A percentile compares a stretch with the other conserved stretches of the same genome.
Evolutionary conservation across 116 monocot species (phyloP).

Genomic region (Posidonia oceanica): DNA sequence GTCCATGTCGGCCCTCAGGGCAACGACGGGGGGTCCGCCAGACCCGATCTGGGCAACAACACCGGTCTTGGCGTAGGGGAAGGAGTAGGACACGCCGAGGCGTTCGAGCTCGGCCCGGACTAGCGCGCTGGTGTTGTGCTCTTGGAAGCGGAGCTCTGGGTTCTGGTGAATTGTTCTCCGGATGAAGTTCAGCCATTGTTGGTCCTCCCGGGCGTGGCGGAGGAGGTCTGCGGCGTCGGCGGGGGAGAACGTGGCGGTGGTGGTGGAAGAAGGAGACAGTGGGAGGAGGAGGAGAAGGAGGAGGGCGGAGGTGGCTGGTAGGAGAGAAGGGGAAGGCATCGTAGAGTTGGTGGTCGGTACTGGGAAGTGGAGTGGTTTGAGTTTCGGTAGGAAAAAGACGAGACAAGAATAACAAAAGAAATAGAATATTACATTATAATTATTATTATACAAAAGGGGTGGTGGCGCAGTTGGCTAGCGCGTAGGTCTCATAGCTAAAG

Average conservation of each 20-base stretch:
- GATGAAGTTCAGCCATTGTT: slow-evolving; percentile 31
- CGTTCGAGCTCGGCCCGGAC: slow-evolving; percentile 60
- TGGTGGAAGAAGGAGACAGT: slow-evolving; percentile 2
- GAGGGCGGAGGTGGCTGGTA: background rate
- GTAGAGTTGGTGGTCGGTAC: background rate
- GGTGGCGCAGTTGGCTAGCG: slow-evolving; percentile 99
- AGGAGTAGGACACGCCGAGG: slow-evolving; percentile 49
- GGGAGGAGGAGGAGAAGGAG: background rate
- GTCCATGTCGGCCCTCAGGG: slow-evolving; percentile 92
- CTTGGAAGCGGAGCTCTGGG: slow-evolving; percentile 81
- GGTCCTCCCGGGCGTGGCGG: slow-evolving; percentile 25
- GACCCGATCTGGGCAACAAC: slow-evolving; percentile 58
- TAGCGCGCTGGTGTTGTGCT: slow-evolving; percentile 67
- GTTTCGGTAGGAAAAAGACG: too few relatives aligned
- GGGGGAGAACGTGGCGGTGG: slow-evolving; percentile 3
- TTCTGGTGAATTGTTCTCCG: slow-evolving; percentile 53
- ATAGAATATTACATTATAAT: too few relatives aligned
- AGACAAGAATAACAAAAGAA: too few relatives aligned
- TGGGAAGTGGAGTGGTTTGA: too few relatives aligned
- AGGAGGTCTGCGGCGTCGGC: slow-evolving; percentile 31
- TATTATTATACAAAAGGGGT: too few relatives aligned
- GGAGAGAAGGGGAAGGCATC: background rate
- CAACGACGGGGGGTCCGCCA: slow-evolving; percentile 53
- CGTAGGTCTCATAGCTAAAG: slow-evolving; percentile 99
- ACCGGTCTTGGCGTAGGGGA: slow-evolving; percentile 62